Evolutionary conservation across 1,139 yeast genomes (phyloP), one percentile per base, ranked within the genome.

Genomic region (Geotrichum citri-aurantii): DNA sequence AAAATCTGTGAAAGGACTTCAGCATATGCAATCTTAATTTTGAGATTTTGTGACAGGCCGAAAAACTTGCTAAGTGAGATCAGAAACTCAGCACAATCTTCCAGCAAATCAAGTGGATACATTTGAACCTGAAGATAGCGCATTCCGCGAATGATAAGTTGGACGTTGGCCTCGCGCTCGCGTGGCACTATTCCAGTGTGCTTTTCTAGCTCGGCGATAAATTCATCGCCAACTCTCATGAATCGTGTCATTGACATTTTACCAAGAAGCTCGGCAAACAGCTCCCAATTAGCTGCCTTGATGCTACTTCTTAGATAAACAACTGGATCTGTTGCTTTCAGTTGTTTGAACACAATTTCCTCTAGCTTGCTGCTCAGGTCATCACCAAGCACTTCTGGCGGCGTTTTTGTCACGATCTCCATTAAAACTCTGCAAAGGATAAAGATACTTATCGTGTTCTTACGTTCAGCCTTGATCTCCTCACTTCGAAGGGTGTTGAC

Each of bases 351-450:
- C 40, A 93, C 95, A 59, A 92, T 92, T 66, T 93, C 98, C 70
- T 93, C 98, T 29, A 95, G 76, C 68, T 88, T 89, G 57, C 84
- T 89, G 27, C 90, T 88, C 54, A 93, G 76, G 62, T 89, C 96
- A 54, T 85, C 90, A 11, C 92, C 96, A 64, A 87, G 79, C 0
- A 81, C 79, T 19, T 84, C 85, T 19, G 81, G 75, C 3, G 96
- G 85, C 0, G 95, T 85, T 70, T 93, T 98, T 64, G 86, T 86
- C 17, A 93, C 96, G 33, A 93, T 91, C 69, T 93, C 99, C 61
- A 92, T 89, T 58, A 95, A 78, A 0, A 92, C 98, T 53, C 99
- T 80, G 72, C 98, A 93, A n/a, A 93, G 74, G 44, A 95, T 88
- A 71, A 85, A 93, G 23, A 93, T 91, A 59, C 95, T 86, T 2